Percentiles rank a stretch among this genome's conserved stretches.
Conservation (phyloP, 2,329 filamentous ascomycete genomes). For the Thermoascus crustaceus region DNA sequence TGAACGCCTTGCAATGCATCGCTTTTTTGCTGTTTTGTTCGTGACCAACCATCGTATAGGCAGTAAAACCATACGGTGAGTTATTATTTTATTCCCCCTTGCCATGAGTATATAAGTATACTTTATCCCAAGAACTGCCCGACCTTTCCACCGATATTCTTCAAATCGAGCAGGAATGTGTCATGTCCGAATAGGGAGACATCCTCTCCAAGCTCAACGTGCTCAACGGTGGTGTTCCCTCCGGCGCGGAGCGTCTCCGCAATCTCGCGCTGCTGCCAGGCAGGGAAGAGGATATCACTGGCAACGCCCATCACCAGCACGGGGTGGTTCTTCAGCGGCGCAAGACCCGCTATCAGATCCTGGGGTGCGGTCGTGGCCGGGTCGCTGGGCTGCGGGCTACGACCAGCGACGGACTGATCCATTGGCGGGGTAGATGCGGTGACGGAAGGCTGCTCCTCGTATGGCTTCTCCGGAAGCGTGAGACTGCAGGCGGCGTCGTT, state of each 20-base stretch:
- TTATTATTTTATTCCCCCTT: slow-evolving; percentile 4
- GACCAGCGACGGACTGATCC: slow-evolving; percentile 20
- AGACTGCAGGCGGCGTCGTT: slow-evolving; percentile 60
- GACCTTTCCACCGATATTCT: slow-evolving; percentile 81
- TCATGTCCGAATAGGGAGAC: slow-evolving; percentile 93
- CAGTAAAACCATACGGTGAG: slow-evolving; percentile 4
- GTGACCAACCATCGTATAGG: too few relatives aligned
- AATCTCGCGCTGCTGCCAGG: slow-evolving; percentile 95
- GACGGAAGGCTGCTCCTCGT: slow-evolving; percentile 69
- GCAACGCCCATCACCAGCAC: slow-evolving; percentile 88
- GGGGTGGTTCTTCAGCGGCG: slow-evolving; percentile 63
- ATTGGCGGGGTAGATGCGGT: slow-evolving; percentile 28
- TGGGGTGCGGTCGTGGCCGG: slow-evolving; percentile 50
- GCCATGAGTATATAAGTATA: too few relatives aligned
- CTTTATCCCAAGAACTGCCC: slow-evolving; percentile 64
- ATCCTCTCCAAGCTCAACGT: slow-evolving; percentile 89
- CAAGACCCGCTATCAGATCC: slow-evolving; percentile 71
- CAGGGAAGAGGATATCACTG: slow-evolving; percentile 92
- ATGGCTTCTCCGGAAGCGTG: slow-evolving; percentile 73
- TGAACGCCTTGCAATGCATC: slow-evolving; percentile 2
- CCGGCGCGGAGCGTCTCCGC: slow-evolving; percentile 69
- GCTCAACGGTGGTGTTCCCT: slow-evolving; percentile 74
- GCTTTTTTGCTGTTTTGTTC: too few relatives aligned
- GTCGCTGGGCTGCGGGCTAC: too few relatives aligned
- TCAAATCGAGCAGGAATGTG: slow-evolving; percentile 85